Evolutionary conservation across 2,329 filamentous ascomycete species (phyloP), one percentile per base, ranked within the genome.

Genomic region (Fusarium sp.): DNA sequence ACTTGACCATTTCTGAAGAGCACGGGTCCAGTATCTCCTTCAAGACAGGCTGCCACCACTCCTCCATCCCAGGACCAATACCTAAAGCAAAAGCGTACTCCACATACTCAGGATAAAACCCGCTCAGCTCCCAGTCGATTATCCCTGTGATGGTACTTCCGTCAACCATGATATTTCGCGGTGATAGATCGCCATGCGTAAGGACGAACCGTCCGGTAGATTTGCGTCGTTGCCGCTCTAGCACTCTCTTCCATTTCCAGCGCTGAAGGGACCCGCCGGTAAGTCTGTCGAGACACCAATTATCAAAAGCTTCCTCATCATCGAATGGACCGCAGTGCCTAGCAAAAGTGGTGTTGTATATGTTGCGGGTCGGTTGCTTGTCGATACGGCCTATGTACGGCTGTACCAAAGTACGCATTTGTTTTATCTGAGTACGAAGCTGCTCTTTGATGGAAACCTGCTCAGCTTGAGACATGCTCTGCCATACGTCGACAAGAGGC

Each of bases 71-170:
- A 3, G 47, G 30, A 1, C 44, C 56, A 61, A 65, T 5, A 0
- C 26, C 39, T 8, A 65, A 1, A 4, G 56, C 45, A 9, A 61
- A 5, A 1, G 63, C 63, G 4, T 68, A 59, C 4, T 68, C 65
- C 28, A 53, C 47, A 18, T 59, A 59, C 9, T 63, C 60, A 0
- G 65, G 65, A 36, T 64, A 68, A 10, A 64, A 68, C 5, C 65
- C 65, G 3, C 59, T 53, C 6, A 51, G 2, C 28, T 68, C 65
- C 65, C 61, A 65, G 14, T 68, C 61, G 18, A 68, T 41, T 1
- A 68, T 68, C 3, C 59, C 61, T 0, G 65, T 56, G 18, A 65
- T 54, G 3, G 24, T 56, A 1, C 47, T 48, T n/a, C n/a, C 54
- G 2, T 59, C 20, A 28, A 68, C 47, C 22, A 68, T 41, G 17